These are phyloP conservation scores for Metschnikowia lunata DNA, from an alignment of 805 yeast species.

Conservation along the genomic window DNA sequence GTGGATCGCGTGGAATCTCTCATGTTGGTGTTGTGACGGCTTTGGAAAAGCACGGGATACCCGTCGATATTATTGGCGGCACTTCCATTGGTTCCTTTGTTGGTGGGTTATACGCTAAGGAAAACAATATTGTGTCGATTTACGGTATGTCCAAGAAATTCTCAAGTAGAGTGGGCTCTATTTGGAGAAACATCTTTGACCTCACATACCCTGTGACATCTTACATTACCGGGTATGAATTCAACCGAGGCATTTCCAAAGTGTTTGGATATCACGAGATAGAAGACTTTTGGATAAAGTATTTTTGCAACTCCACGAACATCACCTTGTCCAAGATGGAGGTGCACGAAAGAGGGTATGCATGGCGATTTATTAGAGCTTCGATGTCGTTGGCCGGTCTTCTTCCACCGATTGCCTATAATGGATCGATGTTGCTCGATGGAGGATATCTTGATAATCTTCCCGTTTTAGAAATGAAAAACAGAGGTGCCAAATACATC, in stretches of 20 bases:
- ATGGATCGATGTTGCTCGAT: slow-evolving; percentile 89
- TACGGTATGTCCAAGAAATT: slow-evolving; percentile 88
- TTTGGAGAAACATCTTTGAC: slow-evolving; percentile 83
- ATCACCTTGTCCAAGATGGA: slow-evolving; percentile 95
- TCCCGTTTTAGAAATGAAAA: slow-evolving; percentile 89
- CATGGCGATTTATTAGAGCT: slow-evolving; percentile 94
- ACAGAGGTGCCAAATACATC: slow-evolving; percentile 78
- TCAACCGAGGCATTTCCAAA: slow-evolving; percentile 97
- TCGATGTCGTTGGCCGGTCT: slow-evolving; percentile 96
- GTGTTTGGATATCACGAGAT: slow-evolving; percentile 87
- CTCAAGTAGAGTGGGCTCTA: slow-evolving; percentile 71
- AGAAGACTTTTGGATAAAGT: slow-evolving; percentile 93
- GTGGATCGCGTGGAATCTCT: slow-evolving; percentile 93
- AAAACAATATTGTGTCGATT: slow-evolving; percentile 84
- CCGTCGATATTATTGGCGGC: slow-evolving; percentile 92
- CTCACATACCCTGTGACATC: slow-evolving; percentile 91
- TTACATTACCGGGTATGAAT: slow-evolving; percentile 95
- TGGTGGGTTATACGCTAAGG: slow-evolving; percentile 92
- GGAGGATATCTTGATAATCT: slow-evolving; percentile 95
- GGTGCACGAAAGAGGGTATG: slow-evolving; percentile 84
- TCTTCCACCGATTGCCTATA: slow-evolving; percentile 81
- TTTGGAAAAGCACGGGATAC: slow-evolving; percentile 86
- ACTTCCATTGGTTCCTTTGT: slow-evolving; percentile 95
- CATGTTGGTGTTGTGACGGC: slow-evolving; percentile 92
- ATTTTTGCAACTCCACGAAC: slow-evolving; percentile 87